Evolutionary conservation across 164 flowering plant species (phyloP).

Genomic region (Tetracentron sinense): DNA sequence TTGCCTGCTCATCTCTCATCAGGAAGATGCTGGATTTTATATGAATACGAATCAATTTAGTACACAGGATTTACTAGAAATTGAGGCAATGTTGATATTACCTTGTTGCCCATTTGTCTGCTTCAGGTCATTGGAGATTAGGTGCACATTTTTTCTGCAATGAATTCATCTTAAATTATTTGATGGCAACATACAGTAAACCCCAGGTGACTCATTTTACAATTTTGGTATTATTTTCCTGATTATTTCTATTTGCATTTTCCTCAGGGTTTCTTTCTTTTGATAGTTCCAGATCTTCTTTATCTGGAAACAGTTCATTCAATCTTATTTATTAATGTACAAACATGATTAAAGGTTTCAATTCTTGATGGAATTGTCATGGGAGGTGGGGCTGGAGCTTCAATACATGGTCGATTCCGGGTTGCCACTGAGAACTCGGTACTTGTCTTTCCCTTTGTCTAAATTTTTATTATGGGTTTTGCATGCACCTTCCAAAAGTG

Average conservation of each 20-base stretch:
- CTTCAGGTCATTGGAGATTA: conserved; percentile 33
- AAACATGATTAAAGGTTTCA: conserved; percentile 14
- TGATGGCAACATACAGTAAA: conserved; percentile 44
- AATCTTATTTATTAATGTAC: background rate
- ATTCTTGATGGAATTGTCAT: conserved; percentile 26
- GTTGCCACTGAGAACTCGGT: conserved; percentile 29
- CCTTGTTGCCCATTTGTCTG: conserved; percentile 11
- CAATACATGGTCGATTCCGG: conserved; percentile 20
- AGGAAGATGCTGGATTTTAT: background rate
- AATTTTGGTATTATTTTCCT: background rate
- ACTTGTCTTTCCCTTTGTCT: background rate
- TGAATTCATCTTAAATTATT: conserved; percentile 30
- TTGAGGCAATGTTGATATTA: background rate
- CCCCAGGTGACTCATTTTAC: conserved; percentile 17
- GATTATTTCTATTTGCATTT: background rate
- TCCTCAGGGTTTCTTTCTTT: background rate
- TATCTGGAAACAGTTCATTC: background rate
- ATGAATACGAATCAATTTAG: background rate
- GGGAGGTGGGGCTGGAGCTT: conserved; percentile 36
- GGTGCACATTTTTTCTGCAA: conserved; percentile 23
- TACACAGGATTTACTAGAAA: background rate
- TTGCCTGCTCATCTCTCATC: too few relatives aligned
- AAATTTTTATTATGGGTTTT: too few relatives aligned
- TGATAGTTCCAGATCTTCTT: background rate
- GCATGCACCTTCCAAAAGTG: too few relatives aligned